These are phyloP conservation scores for Prunus salicina DNA, from an alignment of 306 rosid genomes.

Conservation along the genomic window DNA sequence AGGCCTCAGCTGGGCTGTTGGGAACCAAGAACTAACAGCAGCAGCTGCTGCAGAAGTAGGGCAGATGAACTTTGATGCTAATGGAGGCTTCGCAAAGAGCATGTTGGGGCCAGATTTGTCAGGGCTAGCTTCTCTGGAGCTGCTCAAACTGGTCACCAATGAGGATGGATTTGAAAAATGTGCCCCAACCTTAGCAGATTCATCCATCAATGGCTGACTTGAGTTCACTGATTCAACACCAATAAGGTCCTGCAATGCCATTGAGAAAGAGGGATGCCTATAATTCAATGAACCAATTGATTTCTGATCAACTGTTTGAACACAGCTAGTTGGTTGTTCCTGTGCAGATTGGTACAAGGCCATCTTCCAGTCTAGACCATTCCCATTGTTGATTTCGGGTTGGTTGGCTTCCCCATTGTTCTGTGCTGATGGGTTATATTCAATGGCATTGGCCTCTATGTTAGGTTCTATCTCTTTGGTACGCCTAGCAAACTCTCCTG, in stretches of 20 bases:
- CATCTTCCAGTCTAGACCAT: constrained; percentile 56
- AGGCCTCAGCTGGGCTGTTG: constrained; percentile 71
- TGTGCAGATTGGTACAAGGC: constrained; percentile 32
- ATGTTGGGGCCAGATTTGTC: constrained; percentile 54
- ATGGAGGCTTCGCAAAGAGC: constrained; percentile 51
- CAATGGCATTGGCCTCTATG: constrained; percentile 34
- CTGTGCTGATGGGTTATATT: constrained; percentile 28
- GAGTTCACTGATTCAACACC: constrained; percentile 51
- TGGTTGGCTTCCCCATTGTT: constrained; percentile 29
- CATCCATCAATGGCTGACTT: constrained; percentile 32
- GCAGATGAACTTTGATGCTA: constrained; percentile 44
- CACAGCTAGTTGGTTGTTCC: constrained; percentile 31
- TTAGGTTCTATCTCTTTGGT: constrained; percentile 43
- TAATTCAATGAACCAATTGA: constrained; percentile 35
- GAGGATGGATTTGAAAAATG: constrained; percentile 80
- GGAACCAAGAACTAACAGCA: constrained; percentile 66
- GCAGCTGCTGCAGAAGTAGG: constrained; percentile 15
- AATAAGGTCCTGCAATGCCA: constrained; percentile 60
- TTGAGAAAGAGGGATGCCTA: constrained; percentile 44
- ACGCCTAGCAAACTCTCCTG: constrained; percentile 77
- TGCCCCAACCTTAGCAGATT: constrained; percentile 38
- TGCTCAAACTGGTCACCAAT: constrained; percentile 67
- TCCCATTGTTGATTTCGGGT: constrained; percentile 23
- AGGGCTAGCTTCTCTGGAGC: constrained; percentile 86
- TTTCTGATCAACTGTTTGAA: constrained; percentile 37